Evolutionary conservation across 345 rosid genomes (phyloP).

Genomic region (Eucalyptus sideroxylon): DNA sequence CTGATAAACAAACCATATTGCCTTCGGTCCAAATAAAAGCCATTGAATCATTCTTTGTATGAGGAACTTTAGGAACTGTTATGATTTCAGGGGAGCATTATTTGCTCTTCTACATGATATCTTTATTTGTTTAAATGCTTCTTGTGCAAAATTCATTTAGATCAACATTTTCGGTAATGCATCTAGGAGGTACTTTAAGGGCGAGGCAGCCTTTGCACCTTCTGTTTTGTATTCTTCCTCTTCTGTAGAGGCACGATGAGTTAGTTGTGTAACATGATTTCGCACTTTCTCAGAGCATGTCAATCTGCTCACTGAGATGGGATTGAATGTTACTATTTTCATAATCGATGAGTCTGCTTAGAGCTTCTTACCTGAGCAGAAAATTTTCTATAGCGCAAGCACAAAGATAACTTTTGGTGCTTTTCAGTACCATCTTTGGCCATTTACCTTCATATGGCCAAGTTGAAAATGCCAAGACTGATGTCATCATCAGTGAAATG

Average conservation of each 20-base stretch:
- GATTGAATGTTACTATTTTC: not conserved
- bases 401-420: accelerated
- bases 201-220: not conserved
- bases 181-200: no score
- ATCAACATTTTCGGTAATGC: no score
- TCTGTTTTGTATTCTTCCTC: not conserved
- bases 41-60: not conserved
- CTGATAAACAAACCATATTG: not conserved
- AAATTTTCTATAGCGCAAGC: not conserved
- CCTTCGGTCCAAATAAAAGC: not conserved
- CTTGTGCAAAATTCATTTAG: not conserved
- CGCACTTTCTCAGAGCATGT: no score
- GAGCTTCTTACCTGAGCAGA: not conserved
- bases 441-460: not conserved
- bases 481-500: not conserved
- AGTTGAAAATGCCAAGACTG: not conserved
- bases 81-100: not conserved
- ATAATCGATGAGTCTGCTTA: not conserved
- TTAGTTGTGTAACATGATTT: no score
- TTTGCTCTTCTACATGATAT: not conserved
- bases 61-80: not conserved
- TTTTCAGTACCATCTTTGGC: not conserved
- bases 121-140: not conserved
- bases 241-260: not conserved
- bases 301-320: not conserved